Evolutionary conservation across 1,139 yeast genomes (phyloP).

Genomic region (Yamadazyma pseudoaaseri): DNA sequence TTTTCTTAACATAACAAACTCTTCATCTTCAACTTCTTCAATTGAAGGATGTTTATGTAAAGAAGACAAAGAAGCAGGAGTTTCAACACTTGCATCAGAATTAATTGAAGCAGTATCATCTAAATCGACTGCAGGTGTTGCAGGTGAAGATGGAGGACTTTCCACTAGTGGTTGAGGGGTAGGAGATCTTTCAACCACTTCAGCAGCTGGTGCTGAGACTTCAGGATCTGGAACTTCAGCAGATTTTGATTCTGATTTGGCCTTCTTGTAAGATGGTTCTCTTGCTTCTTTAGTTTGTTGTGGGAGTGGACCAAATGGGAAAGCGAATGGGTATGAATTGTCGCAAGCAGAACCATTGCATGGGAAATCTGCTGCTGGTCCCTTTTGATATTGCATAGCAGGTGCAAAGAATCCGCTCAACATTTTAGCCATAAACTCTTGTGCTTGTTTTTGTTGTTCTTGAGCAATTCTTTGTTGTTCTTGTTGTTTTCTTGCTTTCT

Average conservation of each 20-base stretch:
- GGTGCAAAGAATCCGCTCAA: slow-evolving; percentile 11
- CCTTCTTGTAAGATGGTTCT: slow-evolving; percentile 2
- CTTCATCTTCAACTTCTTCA: slow-evolving; percentile 48
- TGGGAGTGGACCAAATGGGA: slow-evolving; percentile 1
- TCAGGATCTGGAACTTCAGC: slow-evolving; percentile 6
- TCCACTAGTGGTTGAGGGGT: slow-evolving; percentile 13
- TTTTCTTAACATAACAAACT: slow-evolving; percentile 40
- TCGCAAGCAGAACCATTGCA: neutral
- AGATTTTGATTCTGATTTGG: slow-evolving; percentile 2
- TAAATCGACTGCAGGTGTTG: slow-evolving; percentile 25
- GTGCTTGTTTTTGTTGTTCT: slow-evolving; percentile 14
- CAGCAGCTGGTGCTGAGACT: slow-evolving; percentile 12
- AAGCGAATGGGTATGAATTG: slow-evolving; percentile 1
- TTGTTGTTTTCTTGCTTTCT: slow-evolving; percentile 20
- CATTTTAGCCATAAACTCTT: slow-evolving; percentile 14
- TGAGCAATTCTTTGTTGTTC: slow-evolving; percentile 20
- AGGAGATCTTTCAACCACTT: slow-evolving; percentile 12
- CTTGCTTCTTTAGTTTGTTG: neutral
- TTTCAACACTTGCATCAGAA: slow-evolving; percentile 36
- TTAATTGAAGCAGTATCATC: slow-evolving; percentile 58
- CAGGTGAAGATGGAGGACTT: slow-evolving; percentile 11
- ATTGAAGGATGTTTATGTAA: slow-evolving; percentile 29
- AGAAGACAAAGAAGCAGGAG: slow-evolving; percentile 15
- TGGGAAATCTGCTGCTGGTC: slow-evolving; percentile 1
- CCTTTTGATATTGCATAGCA: neutral